A percentile compares a stretch with the other conserved stretches of the same genome.
Conservation (phyloP, 768 basidiomycete genomes). For the Holtermanniella nyarrowii region DNA sequence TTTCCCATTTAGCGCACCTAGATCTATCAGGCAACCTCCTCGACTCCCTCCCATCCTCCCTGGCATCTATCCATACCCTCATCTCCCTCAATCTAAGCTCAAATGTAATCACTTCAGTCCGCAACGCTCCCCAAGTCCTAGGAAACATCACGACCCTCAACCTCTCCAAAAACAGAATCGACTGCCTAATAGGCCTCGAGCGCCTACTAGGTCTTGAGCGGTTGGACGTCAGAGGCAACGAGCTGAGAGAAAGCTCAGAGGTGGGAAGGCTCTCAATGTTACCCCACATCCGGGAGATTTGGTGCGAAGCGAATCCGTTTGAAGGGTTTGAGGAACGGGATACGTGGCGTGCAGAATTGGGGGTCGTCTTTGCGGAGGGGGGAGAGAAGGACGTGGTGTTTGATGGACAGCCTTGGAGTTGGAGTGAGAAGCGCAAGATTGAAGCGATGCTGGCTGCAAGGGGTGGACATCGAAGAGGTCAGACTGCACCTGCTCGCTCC, state of each 20-base stretch:
- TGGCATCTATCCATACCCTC: slow-evolving; percentile 65
- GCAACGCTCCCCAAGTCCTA: slow-evolving; percentile 72
- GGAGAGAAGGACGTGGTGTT: slow-evolving; percentile 58
- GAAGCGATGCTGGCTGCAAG: slow-evolving; percentile 7
- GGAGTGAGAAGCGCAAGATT: slow-evolving; percentile 31
- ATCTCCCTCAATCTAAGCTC: slow-evolving; percentile 86
- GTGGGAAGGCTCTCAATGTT: slow-evolving; percentile 69
- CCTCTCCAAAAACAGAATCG: slow-evolving; percentile 74
- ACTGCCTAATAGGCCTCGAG: slow-evolving; percentile 91
- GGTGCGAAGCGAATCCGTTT: slow-evolving; percentile 70
- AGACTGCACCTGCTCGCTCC: not conserved
- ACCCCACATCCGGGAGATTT: slow-evolving; percentile 69
- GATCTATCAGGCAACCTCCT: slow-evolving; percentile 87
- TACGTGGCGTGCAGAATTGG: slow-evolving; percentile 61
- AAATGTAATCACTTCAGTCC: slow-evolving; percentile 96
- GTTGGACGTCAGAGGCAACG: slow-evolving; percentile 70
- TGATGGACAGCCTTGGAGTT: slow-evolving; percentile 50
- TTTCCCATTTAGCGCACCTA: slow-evolving; percentile 55
- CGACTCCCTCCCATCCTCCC: slow-evolving; percentile 70
- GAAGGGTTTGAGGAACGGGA: slow-evolving; percentile 51
- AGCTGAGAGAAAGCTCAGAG: slow-evolving; percentile 71
- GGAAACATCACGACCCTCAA: slow-evolving; percentile 70
- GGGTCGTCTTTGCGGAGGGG: slow-evolving; percentile 74
- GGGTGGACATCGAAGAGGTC: not conserved
- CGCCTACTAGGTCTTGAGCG: slow-evolving; percentile 73